Evolutionary conservation across 208 protist species (phyloP).

Genomic region (Trypanosoma avium): DNA sequence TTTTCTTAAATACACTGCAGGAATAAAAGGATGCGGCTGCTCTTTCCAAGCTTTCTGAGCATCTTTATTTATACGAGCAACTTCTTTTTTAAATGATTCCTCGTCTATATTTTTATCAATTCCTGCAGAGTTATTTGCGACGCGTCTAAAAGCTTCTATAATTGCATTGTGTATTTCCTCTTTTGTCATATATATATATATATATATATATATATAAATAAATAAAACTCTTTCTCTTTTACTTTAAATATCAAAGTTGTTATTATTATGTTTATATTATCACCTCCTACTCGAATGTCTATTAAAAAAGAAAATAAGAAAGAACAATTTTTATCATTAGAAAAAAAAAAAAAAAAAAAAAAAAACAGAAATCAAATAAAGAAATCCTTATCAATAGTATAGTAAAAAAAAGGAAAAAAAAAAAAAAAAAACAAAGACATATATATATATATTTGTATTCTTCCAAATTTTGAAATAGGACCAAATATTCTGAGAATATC

Average conservation of each 20-base stretch:
- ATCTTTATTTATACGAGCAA: conserved; percentile 48
- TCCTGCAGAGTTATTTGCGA: conserved; percentile 9
- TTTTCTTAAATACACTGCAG: conserved; percentile 57
- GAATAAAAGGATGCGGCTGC: conserved; percentile 32
- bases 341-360: conserved; percentile 16
- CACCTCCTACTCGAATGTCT: too few species aligned
- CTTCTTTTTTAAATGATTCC: conserved; percentile 26
- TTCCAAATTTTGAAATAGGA: too few species aligned
- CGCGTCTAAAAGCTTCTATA: conserved; percentile 23
- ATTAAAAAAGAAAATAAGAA: too few species aligned
- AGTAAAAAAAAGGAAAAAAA: too few species aligned
- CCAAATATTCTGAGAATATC: too few species aligned
- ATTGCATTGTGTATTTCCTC: not conserved
- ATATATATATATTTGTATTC: too few species aligned
- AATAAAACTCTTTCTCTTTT: too few species aligned
- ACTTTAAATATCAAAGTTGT: too few species aligned
- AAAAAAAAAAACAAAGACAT: too few species aligned
- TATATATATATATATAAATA: not conserved
- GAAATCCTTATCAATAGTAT: too few species aligned
- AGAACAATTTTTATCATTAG: not conserved
- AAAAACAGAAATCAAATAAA: not conserved
- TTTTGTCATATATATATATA: not conserved
- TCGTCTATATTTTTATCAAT: conserved; percentile 20
- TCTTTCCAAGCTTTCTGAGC: conserved; percentile 30
- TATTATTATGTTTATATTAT: too few species aligned